Evolutionary conservation across 768 basidiomycete genomes (phyloP).

Genomic region (Tylopilus sp.): DNA sequence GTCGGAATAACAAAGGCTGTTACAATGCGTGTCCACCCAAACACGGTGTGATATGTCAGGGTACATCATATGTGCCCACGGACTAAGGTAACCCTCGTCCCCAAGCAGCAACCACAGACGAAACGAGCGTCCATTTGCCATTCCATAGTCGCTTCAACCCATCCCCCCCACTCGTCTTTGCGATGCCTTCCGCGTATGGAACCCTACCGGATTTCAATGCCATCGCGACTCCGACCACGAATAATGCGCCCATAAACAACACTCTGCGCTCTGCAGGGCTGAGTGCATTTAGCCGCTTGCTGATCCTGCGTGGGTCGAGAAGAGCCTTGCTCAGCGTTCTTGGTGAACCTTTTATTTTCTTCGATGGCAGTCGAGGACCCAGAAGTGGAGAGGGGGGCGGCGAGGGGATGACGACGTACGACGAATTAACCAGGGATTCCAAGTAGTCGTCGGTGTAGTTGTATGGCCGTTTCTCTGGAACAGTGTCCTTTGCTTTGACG

Average conservation of each 20-base stretch:
- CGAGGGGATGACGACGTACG: constrained; percentile 24
- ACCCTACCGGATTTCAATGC: constrained; percentile 34
- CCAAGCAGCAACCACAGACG: constrained; percentile 27
- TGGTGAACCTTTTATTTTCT: constrained; percentile 18
- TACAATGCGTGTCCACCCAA: not conserved
- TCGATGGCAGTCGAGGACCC: constrained; percentile 7
- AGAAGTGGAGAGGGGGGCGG: constrained; percentile 22
- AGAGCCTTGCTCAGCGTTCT: constrained; percentile 6
- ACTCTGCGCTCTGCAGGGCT: constrained; percentile 27
- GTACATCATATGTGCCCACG: not conserved
- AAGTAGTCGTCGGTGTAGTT: constrained; percentile 27
- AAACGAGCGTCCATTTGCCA: constrained; percentile 19
- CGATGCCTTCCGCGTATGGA: constrained; percentile 12
- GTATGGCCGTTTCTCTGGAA: constrained; percentile 23
- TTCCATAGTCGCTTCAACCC: constrained; percentile 25
- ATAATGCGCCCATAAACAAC: constrained; percentile 60
- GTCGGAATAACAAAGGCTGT: not conserved
- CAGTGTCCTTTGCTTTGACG: not conserved
- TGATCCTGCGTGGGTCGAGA: constrained; percentile 16
- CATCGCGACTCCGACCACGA: constrained; percentile 69
- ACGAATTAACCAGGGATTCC: constrained; percentile 23
- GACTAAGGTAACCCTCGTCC: constrained; percentile 25
- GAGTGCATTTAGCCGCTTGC: constrained; percentile 24
- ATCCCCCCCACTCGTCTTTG: constrained; percentile 13
- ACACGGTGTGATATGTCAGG: not conserved